Evolutionary conservation across 306 rosid species (phyloP), one percentile per base, ranked within the genome.

Genomic region (Clitoria ternatea): DNA sequence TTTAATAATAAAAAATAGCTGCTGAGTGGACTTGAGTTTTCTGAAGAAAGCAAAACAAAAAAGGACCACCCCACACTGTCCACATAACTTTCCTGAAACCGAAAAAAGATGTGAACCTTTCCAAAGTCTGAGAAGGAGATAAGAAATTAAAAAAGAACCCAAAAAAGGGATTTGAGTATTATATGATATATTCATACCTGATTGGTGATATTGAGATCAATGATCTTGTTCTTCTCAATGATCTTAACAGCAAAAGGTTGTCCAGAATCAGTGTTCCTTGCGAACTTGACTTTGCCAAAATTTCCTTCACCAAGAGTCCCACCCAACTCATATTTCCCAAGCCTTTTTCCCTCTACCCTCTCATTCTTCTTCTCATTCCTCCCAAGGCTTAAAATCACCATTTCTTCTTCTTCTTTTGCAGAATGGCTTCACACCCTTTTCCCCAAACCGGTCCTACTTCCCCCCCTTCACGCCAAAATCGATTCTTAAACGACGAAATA

Each of bases 201-300:
- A 62, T 83, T 85, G 12, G 96, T 57, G 81, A 79, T 66, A 14
- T 93, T 88, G 74, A 82, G 96, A 54, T 80, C 68, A 18, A 62
- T 42, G 61, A 90, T 88, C 52, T 66, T 87, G 69, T 50, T 84
- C 89, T 90, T 93, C 27, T 93, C 86, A 5, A 93, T 61, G 52
- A 90, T 85, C 87, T 93, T 93, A 69, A 93, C 82, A 6, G 98
- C 98, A 50, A 81, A 86, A 23, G 70, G 43, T 7, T 81, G 86
- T 2, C 82, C 90, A n/a, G 96, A 75, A 15, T 77, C 85, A 9
- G 75, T 66, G 82, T 90, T 69, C 61, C 26, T 81, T 0, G 96
- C 98, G 6, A 90, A 80, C 61, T 90, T 93, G 0, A 93, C 98
- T 76, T 93, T 93, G 0, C 97, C 98, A 44, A 93, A 90, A 82